Evolutionary conservation across 371 early-diverging fungal genomes (phyloP).

Genomic region (Sporodiniella umbellata): DNA sequence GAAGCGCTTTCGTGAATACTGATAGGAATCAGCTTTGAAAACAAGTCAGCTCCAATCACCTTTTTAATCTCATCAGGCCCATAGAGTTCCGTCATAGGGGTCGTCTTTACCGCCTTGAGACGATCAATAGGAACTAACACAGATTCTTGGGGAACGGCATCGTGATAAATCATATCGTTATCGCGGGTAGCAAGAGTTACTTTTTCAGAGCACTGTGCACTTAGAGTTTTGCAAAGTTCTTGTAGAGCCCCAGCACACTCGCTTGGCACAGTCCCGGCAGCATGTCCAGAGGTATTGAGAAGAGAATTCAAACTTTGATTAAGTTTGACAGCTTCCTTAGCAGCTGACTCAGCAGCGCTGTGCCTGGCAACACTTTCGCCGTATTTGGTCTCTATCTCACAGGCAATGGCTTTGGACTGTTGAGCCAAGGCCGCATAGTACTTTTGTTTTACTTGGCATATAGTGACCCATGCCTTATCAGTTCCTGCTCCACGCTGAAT

Average conservation of each 20-base stretch:
- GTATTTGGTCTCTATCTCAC: conserved; percentile 75
- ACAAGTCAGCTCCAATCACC: conserved; percentile 83
- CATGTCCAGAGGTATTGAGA: conserved; percentile 42
- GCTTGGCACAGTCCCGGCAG: conserved; percentile 40
- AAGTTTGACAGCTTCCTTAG: conserved; percentile 82
- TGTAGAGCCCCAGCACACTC: conserved; percentile 60
- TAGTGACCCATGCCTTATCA: conserved; percentile 64
- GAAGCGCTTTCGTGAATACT: conserved; percentile 89
- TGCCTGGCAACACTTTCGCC: conserved; percentile 84
- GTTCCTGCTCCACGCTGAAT: conserved; percentile 47
- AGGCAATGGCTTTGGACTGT: conserved; percentile 75
- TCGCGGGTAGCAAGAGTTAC: conserved; percentile 66
- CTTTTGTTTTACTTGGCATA: conserved; percentile 82
- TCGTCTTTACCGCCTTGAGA: conserved; percentile 69
- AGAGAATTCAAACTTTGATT: conserved; percentile 58
- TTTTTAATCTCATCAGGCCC: conserved; percentile 65
- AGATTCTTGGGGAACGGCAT: conserved; percentile 76
- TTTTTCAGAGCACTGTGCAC: conserved; percentile 61
- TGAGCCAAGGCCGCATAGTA: conserved; percentile 83
- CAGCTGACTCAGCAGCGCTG: conserved; percentile 71
- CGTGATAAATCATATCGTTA: conserved; percentile 96
- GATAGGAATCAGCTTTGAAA: conserved; percentile 84
- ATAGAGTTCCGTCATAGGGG: conserved; percentile 75
- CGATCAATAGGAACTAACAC: conserved; percentile 82
- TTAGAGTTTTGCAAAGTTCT: conserved; percentile 61